Conservation (phyloP, 192 early-diverging fungal species). For the Backusella luteola region DNA sequence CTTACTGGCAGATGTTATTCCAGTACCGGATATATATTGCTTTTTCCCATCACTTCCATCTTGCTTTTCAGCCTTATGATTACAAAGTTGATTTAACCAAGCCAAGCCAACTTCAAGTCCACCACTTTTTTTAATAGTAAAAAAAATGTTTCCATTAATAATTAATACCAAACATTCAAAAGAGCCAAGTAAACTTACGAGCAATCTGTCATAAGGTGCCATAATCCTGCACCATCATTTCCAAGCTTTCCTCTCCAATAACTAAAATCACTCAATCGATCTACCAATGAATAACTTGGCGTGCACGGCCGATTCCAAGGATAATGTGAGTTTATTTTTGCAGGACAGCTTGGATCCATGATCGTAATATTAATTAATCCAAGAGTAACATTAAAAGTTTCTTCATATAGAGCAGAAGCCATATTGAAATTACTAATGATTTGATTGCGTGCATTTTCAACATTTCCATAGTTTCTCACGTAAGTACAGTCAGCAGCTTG, state of each 20-base stretch:
- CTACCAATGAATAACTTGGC: conserved; percentile 62
- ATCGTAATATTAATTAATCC: conserved; percentile 80
- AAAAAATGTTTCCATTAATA: background rate
- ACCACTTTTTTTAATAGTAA: conserved; percentile 33
- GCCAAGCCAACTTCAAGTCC: conserved; percentile 85
- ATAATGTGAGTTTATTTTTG: conserved; percentile 21
- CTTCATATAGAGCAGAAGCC: conserved; percentile 80
- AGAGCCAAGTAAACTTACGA: conserved; percentile 35
- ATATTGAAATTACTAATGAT: conserved; percentile 84
- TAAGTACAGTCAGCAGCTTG: conserved; percentile 76
- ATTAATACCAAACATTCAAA: background rate
- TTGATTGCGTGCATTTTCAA: conserved; percentile 57
- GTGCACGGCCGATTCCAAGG: conserved; percentile 83
- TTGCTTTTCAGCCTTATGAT: conserved; percentile 48
- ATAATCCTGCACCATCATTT: conserved; percentile 79
- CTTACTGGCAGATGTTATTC: conserved; percentile 75
- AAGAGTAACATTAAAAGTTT: conserved; percentile 81
- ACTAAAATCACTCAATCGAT: conserved; percentile 85
- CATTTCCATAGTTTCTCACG: conserved; percentile 51
- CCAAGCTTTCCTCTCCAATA: conserved; percentile 76
- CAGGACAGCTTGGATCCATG: conserved; percentile 60
- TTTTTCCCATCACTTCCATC: conserved; percentile 37
- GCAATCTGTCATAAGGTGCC: conserved; percentile 91
- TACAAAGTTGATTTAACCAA: conserved; percentile 80
- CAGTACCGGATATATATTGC: conserved; percentile 75